phyloP scores from a whole-genome alignment of 495 filamentous ascomycete species.

The Aspergillus sparsus region DNA sequence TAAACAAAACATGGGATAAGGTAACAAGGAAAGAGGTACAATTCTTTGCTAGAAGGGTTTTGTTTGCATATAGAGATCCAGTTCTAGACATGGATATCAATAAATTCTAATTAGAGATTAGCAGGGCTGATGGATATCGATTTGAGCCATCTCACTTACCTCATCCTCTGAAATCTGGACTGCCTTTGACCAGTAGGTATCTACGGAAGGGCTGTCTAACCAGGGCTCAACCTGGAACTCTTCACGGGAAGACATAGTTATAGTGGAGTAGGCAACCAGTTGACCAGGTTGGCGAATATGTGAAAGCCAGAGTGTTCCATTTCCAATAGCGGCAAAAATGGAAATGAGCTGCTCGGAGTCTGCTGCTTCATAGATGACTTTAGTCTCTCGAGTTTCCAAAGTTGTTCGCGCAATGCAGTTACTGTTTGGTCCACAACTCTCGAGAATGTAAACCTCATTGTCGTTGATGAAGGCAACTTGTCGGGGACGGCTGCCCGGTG shows the following conservation, averaged over 20 bases:
- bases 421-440: slow-evolving; percentile 34
- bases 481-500: slow-evolving; percentile 35
- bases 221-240: slow-evolving; percentile 29
- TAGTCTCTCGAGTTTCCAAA: slow-evolving; percentile 40
- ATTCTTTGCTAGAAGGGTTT: slow-evolving; percentile 69
- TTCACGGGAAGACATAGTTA: slow-evolving; percentile 23
- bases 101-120: slow-evolving; percentile 35
- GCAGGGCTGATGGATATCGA: background rate
- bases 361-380: slow-evolving; percentile 33
- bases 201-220: slow-evolving; percentile 36
- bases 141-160: slow-evolving; percentile 33
- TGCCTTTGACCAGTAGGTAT: slow-evolving; percentile 45
- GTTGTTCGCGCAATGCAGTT: slow-evolving; percentile 40
- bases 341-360: slow-evolving; percentile 43
- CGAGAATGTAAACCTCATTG: slow-evolving; percentile 46
- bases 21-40: slow-evolving; percentile 91
- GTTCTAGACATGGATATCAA: slow-evolving; percentile 60
- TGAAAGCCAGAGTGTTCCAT: slow-evolving; percentile 48
- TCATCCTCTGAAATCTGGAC: slow-evolving; percentile 43
- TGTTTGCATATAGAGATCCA: slow-evolving; percentile 78
- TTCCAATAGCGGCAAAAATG: slow-evolving; percentile 40
- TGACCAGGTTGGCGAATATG: slow-evolving; percentile 30
- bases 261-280: slow-evolving; percentile 35
- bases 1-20: slow-evolving; percentile 81
- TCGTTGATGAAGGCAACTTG: slow-evolving; percentile 49